phyloP scores from a whole-genome alignment of 257 asterid genomes.

The Ophiorrhiza pumila region DNA sequence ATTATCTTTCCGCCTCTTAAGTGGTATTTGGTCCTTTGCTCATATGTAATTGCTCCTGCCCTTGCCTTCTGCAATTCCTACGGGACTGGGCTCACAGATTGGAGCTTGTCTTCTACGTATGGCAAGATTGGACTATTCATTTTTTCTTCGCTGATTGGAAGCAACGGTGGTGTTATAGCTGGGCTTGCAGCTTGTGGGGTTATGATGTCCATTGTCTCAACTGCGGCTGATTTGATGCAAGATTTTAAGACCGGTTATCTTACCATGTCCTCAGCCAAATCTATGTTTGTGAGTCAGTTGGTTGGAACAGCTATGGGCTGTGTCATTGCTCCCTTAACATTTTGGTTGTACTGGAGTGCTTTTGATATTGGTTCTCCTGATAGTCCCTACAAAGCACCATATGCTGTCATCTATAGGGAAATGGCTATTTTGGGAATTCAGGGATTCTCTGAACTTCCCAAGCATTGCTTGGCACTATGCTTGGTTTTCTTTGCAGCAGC shows the following conservation, averaged over 20 bases:
- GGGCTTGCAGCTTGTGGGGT: constrained; percentile 95
- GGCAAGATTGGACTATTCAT: constrained; percentile 92
- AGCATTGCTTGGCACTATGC: constrained; percentile 77
- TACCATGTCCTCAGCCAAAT: constrained; percentile 81
- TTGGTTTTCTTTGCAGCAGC: constrained; percentile 78
- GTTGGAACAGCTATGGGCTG: constrained; percentile 97
- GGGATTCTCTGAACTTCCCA: constrained; percentile 91
- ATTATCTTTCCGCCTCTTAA: constrained; percentile 82
- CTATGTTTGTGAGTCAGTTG: constrained; percentile 92
- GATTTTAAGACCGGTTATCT: constrained; percentile 90
- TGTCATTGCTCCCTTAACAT: constrained; percentile 90
- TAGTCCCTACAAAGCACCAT: constrained; percentile 94
- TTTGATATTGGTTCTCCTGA: constrained; percentile 91
- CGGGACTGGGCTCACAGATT: constrained; percentile 92
- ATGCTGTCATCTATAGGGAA: constrained; percentile 81
- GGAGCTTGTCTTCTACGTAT: constrained; percentile 86
- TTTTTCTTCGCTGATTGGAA: constrained; percentile 81
- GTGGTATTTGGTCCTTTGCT: constrained; percentile 90
- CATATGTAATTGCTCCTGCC: constrained; percentile 89
- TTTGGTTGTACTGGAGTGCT: constrained; percentile 90
- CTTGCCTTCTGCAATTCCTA: constrained; percentile 97
- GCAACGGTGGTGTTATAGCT: constrained; percentile 79
- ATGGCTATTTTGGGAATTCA: constrained; percentile 94
- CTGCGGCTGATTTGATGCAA: constrained; percentile 96
- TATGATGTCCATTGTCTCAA: constrained; percentile 93